These are phyloP conservation scores for Phylloboletellus chloephorus DNA, from an alignment of 1,284 basidiomycete genomes.

Conservation along the genomic window DNA sequence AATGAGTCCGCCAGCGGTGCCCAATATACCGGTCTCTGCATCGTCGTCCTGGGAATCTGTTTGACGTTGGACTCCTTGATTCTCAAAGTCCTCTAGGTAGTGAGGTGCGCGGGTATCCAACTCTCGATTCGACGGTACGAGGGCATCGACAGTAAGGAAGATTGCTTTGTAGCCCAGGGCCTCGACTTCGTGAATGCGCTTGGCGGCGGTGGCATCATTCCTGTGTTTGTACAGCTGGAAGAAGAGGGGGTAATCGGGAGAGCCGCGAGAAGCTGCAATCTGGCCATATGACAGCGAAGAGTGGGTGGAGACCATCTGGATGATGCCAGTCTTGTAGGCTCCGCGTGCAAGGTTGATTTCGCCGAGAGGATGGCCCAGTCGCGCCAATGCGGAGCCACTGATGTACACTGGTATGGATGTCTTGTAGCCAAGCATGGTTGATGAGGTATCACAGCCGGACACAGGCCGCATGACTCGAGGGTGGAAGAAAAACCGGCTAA, in stretches of 20 bases:
- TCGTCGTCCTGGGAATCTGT: conserved; percentile 27
- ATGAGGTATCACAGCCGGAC: conserved; percentile 65
- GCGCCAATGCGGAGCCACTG: conserved; percentile 83
- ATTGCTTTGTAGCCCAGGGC: conserved; percentile 77
- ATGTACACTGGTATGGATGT: conserved; percentile 83
- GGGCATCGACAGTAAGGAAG: conserved; percentile 87
- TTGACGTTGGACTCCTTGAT: conserved; percentile 27
- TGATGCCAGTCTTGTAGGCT: conserved; percentile 64
- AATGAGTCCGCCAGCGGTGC: conserved; percentile 62
- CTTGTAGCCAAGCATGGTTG: conserved; percentile 69
- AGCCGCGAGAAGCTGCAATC: conserved; percentile 56
- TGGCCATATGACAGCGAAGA: conserved; percentile 73
- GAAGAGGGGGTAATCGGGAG: conserved; percentile 66
- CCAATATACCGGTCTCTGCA: conserved; percentile 41
- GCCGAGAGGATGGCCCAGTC: conserved; percentile 81
- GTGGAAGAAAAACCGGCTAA: conserved; percentile 76
- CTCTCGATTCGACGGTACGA: conserved; percentile 83
- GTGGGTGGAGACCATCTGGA: conserved; percentile 88
- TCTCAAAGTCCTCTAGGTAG: conserved; percentile 56
- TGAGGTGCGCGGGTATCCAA: conserved; percentile 66
- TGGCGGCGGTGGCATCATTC: conserved; percentile 63
- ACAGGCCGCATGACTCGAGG: conserved; percentile 75
- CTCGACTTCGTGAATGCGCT: conserved; percentile 70
- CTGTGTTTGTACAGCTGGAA: conserved; percentile 87
- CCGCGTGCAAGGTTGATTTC: conserved; percentile 82